Conservation (phyloP, 257 asterid genomes). For the Striga asiatica region DNA sequence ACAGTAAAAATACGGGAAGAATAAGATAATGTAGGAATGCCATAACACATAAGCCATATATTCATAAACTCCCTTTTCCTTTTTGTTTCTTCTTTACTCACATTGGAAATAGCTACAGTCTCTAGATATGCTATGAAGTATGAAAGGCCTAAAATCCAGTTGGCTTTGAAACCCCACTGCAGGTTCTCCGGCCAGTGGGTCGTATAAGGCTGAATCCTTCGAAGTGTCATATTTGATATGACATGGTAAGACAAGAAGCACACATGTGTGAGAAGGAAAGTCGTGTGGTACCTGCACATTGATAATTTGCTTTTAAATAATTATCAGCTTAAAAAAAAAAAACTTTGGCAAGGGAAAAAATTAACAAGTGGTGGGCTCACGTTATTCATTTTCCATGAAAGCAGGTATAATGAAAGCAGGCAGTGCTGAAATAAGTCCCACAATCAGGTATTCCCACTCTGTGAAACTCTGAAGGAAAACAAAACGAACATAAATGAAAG, state of each 20-base stretch:
- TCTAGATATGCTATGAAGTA: conserved; percentile 82
- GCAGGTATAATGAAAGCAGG: conserved; percentile 66
- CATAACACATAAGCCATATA: too few relatives aligned
- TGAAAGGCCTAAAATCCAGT: conserved; percentile 73
- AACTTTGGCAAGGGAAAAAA: too few relatives aligned
- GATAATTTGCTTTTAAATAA: background rate
- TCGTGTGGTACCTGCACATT: conserved; percentile 80
- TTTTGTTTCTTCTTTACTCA: conserved; percentile 23
- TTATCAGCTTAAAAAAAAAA: background rate
- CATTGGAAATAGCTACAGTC: conserved; percentile 82
- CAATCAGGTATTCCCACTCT: conserved; percentile 59
- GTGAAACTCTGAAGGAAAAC: conserved; percentile 40
- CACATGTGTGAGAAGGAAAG: conserved; percentile 85
- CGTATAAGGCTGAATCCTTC: conserved; percentile 58
- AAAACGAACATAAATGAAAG: too few relatives aligned
- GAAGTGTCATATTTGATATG: conserved; percentile 74
- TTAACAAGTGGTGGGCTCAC: conserved; percentile 35
- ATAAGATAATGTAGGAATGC: too few relatives aligned
- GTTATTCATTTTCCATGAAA: conserved; percentile 94
- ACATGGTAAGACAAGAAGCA: conserved; percentile 95
- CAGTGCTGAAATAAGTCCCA: conserved; percentile 72
- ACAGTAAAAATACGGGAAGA: too few relatives aligned
- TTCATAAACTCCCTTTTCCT: background rate
- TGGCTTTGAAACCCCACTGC: conserved; percentile 57
- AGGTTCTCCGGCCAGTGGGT: conserved; percentile 58